Evolutionary conservation across 208 protist species (phyloP), one percentile per base, ranked within the genome.

Genomic region (Crithidia bombi): DNA sequence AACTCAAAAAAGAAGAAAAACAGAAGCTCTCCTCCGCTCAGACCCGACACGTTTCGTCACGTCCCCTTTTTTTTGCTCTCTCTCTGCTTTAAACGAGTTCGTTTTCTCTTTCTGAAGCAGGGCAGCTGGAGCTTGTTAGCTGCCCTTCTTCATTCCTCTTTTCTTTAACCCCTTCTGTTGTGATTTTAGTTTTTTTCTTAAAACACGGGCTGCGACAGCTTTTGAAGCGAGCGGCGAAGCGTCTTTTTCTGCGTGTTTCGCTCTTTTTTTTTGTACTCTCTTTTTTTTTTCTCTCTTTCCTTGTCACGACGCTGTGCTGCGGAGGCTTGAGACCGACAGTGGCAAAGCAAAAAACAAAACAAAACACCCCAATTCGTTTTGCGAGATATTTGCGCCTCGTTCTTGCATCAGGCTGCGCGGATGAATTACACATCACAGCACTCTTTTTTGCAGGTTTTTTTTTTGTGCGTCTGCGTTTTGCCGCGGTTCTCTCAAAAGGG

Each of bases 241-340:
- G 32, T 57, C 28, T 32, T 28, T 9, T 5, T 38, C 33, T 73
- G 38, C 39, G 19, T 51, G 28, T 36, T 61, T 26, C 49, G 10
- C 32, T 21, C 23, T 15, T 71, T 39, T 49, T 46, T 67, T 36
- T 65, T 75, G 49, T 55, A 28, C 55, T 43, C 21, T 26, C 33
- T 46, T 56, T 71, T 38, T 64, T 55, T 44, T 44, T 64, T 50
- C 11, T 62, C n/a, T 5, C 19, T 56, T 38, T 56, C n/a, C n/a
- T n/a, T n/a, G n/a, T n/a, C n/a, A n/a, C n/a, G n/a, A n/a, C n/a
- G n/a, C n/a, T n/a, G n/a, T n/a, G n/a, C n/a, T n/a, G n/a, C n/a
- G n/a, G n/a, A n/a, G n/a, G n/a, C n/a, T n/a, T n/a, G n/a, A 59
- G 19, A 39, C 15, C 33, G 28, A 39, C 21, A 46, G 35, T 26